Base-by-base conservation (phyloP, 805 yeast species). In the Ogataea saltuana region DNA sequence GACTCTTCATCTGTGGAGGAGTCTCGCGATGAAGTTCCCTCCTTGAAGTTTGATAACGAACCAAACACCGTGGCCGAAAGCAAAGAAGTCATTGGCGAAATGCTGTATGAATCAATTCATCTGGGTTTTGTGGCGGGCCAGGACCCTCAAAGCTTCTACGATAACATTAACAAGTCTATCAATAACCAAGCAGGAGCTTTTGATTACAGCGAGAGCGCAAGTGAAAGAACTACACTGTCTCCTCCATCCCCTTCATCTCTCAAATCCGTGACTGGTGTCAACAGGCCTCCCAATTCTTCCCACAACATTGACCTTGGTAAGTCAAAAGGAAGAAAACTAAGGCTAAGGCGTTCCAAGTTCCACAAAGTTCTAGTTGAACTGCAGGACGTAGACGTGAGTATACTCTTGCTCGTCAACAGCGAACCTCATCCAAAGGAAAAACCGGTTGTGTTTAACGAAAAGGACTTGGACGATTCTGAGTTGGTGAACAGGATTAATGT, bases 41-140 rank as follows among this genome's bases (percentile, higher is more conserved):
- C 34, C 4, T 6, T 12, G 7, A 4, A 7, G 11, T 34, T 34
- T 21, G 17, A 21, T 10, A 6, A 23, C 26, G 45, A 37, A 9
- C 30, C 46, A 23, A 51, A 42, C 15, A 54, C 50, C 5, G 40
- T 37, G 26, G 60, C 49, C n/a, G 59, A 44, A 2, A 56, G 52
- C 19, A 55, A 52, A 16, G 59, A 53, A 2, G 55, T 75, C 2
- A 67, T 82, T 41, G 83, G 80, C 7, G 89, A 85, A 42, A 72
- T 81, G 5, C 66, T 88, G 27, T 88, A 84, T 63, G 84, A 87
- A 45, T 91, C 97, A 0, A 83, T 93, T 21, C 85, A 83, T 58
- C 75, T 93, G 6, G 73, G 85, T 0, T 55, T 76, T 18, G 78
- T 87, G 16, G 64, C 68, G 26, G 72, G 72, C 6, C 55, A 67